Percentiles rank a stretch among this genome's conserved stretches.
phyloP scores from a whole-genome alignment of 2,329 filamentous ascomycete genomes.

The Ophiognomonia clavigignenti-juglandacearum region DNA sequence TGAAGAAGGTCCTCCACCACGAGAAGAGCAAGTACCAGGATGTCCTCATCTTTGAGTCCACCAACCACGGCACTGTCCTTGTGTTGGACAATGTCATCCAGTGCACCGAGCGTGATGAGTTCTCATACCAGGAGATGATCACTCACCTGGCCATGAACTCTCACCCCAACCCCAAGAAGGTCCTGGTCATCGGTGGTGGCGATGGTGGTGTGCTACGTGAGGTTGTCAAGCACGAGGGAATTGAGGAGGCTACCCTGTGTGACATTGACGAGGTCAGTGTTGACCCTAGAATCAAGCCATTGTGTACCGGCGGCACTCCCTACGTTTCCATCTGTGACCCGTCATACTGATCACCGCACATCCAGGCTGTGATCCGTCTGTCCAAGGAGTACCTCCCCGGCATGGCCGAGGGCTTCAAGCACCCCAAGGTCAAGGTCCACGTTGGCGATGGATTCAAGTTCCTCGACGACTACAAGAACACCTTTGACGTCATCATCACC shows the following conservation, averaged over 20 bases:
- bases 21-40: slow-evolving; percentile 99
- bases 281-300: slow-evolving; percentile 49
- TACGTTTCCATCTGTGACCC: background rate
- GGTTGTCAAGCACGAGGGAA: slow-evolving; percentile 96
- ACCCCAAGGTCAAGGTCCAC: slow-evolving; percentile 90
- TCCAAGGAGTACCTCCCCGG: slow-evolving; percentile 96
- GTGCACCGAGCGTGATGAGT: slow-evolving; percentile 97
- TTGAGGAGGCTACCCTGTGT: slow-evolving; percentile 94
- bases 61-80: slow-evolving; percentile 91
- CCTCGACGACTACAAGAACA: slow-evolving; percentile 91
- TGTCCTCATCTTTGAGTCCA: slow-evolving; percentile 97
- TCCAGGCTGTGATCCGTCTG: slow-evolving; percentile 85
- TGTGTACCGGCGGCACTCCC: slow-evolving; percentile 1
- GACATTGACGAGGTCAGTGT: slow-evolving; percentile 84
- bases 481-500: slow-evolving; percentile 99
- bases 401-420: slow-evolving; percentile 89
- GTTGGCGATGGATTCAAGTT: slow-evolving; percentile 99
- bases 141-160: slow-evolving; percentile 97
- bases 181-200: slow-evolving; percentile 95
- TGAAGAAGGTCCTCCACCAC: slow-evolving; percentile 97
- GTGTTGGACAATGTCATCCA: slow-evolving; percentile 99
- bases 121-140: slow-evolving; percentile 99
- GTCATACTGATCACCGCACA: background rate
- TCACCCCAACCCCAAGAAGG: slow-evolving; percentile 96
- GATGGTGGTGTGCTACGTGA: slow-evolving; percentile 97